phyloP scores from a whole-genome alignment of 2,329 filamentous ascomycete genomes.

The Aspergillus fischeri region DNA sequence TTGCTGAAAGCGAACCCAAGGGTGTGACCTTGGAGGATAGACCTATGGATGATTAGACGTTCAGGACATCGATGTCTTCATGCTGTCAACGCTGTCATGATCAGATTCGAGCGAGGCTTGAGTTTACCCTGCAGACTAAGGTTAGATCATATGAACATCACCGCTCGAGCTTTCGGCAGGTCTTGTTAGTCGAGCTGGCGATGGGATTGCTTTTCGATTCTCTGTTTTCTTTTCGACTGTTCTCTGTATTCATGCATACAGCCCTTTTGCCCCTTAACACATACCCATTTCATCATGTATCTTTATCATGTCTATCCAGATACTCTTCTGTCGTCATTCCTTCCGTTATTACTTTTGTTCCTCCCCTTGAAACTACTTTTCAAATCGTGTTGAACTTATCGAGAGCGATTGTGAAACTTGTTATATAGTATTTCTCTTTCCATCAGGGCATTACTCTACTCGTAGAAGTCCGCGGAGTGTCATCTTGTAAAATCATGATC shows the following conservation, averaged over 20 bases:
- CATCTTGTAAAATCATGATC: background rate
- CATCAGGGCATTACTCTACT: background rate
- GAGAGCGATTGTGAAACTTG: conserved; percentile 8
- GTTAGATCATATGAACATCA: background rate
- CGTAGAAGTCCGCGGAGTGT: conserved; percentile 1
- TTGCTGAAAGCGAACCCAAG: conserved; percentile 38
- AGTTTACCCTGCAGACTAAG: background rate
- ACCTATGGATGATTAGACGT: conserved; percentile 67
- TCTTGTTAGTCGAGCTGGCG: conserved; percentile 9
- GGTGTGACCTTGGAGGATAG: conserved; percentile 68
- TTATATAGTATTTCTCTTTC: conserved; percentile 6
- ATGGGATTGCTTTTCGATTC: conserved; percentile 3
- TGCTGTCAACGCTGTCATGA: background rate
- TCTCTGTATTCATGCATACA: conserved; percentile 1
- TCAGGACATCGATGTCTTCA: background rate
- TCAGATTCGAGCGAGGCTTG: background rate
- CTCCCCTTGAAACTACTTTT: background rate
- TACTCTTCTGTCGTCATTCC: conserved; percentile 3
- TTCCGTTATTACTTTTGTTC: background rate
- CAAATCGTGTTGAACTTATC: background rate
- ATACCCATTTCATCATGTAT: conserved; percentile 1
- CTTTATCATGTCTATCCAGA: conserved; percentile 3
- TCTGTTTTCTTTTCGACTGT: background rate
- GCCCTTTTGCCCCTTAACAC: background rate
- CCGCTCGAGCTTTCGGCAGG: conserved; percentile 9